Evolutionary conservation across 768 basidiomycete species (phyloP), one percentile per base, ranked within the genome.

Genomic region (Atractiella rhizophila): DNA sequence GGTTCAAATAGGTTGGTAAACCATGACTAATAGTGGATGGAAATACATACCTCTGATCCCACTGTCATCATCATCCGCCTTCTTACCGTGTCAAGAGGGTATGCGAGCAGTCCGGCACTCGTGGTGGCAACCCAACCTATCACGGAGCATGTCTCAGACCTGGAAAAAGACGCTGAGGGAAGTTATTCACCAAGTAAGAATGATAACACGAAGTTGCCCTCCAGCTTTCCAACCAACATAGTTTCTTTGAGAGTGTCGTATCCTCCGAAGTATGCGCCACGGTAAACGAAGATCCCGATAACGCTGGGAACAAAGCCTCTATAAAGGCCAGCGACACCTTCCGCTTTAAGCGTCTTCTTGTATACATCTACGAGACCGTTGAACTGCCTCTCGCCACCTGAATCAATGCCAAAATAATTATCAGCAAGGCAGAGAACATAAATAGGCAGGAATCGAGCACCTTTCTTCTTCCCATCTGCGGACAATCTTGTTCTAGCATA

Each of bases 11-110:
- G n/a, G n/a, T n/a, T n/a, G n/a, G n/a, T n/a, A n/a, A n/a, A n/a
- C n/a, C n/a, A n/a, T n/a, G n/a, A n/a, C n/a, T n/a, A n/a, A n/a
- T n/a, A n/a, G n/a, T n/a, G n/a, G n/a, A n/a, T n/a, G n/a, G n/a
- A n/a, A n/a, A n/a, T n/a, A n/a, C n/a, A n/a, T n/a, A n/a, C 54
- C 72, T 74, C 56, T 44, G 62, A 58, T 23, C 62, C 64, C 0
- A 59, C 60, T 12, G 62, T 62, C 64, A 65, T 65, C 65, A 65
- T 65, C 64, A 65, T 66, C 39, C 65, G 53, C 37, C 64, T 55
- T 18, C 64, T 55, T 44, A 65, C 62, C 2, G 64, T 65, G 40
- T 65, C 64, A 42, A 65, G 52, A 3, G 63, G 64, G 38, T 65
- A 65, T n/a, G 64, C 55, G 20, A 55, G 57, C 28, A 61, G 43